Base-by-base conservation (phyloP, 192 early-diverging fungal genomes). In the Coemansia sp. region DNA sequence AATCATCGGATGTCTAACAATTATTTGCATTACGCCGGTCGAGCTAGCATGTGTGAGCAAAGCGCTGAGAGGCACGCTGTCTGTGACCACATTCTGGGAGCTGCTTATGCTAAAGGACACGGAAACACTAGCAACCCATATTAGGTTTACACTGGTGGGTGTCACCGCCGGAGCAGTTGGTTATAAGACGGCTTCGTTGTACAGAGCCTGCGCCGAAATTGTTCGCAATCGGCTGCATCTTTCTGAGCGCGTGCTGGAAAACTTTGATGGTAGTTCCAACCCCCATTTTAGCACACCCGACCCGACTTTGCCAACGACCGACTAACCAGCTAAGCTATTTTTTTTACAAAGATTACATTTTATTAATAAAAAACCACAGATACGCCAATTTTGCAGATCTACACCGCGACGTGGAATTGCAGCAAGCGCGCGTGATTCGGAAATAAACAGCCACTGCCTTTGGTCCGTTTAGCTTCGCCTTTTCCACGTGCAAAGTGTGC, bases 221-320 rank as follows among this genome's bases (percentile, higher is more conserved):
- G 48, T 60, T 3, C 31, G 58, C 3, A 12, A 51, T 23, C 23
- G 49, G 19, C 24, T 60, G 40, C 51, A 60, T 51, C 16, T 33
- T 4, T 14, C 42, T 10, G 27, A 30, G 6, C 47, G 16, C 1
- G 48, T 50, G 12, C 33, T 60, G 18, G 48, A 49, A 24, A 60
- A 60, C 49, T 19, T 60, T 10, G 58, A 60, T n/a, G 58, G 58
- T 35, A 60, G 48, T 5, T 50, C 48, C 22, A 50, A 14, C 24
- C 48, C 48, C 22, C 48, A 50, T 27, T 50, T 29, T 50, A 12
- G 48, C 12, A 24, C 48, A 6, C 5, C 25, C 1, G 9, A 3
- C 5, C 48, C 48, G 6, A 22, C 31, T 1, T 18, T 23, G 1
- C 44, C 57, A 2, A 6, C 24, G 19, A 12, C 57, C 22, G 31